Evolutionary conservation across 2,329 filamentous ascomycete genomes (phyloP).

Genomic region (Monilinia vaccinii-corymbosi): DNA sequence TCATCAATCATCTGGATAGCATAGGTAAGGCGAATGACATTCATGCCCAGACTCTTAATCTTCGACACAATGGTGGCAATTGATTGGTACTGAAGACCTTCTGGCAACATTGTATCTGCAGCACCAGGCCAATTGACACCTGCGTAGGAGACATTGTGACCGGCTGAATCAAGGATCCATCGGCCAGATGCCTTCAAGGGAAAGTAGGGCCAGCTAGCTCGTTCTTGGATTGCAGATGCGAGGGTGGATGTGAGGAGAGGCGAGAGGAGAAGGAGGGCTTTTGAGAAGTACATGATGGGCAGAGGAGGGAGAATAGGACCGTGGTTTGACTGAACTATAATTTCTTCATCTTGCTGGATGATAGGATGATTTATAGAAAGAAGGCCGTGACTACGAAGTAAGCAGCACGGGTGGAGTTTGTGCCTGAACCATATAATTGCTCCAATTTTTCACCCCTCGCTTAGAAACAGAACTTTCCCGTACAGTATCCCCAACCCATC

Average conservation of each 20-base stretch:
- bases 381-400: neutral
- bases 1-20: slow-evolving; percentile 57
- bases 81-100: slow-evolving; percentile 54
- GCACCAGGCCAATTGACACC: slow-evolving; percentile 55
- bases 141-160: slow-evolving; percentile 39
- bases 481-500: no score
- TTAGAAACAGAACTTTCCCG: neutral
- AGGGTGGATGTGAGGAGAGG: neutral
- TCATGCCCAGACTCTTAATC: slow-evolving; percentile 50
- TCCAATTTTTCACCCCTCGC: neutral
- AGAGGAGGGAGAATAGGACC: neutral
- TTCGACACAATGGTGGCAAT: slow-evolving; percentile 44
- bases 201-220: slow-evolving; percentile 1
- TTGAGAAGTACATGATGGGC: slow-evolving; percentile 3
- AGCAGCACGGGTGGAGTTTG: neutral
- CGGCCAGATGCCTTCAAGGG: slow-evolving; percentile 10
- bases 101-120: slow-evolving; percentile 54
- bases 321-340: neutral
- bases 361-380: slow-evolving; percentile 1
- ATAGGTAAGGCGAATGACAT: slow-evolving; percentile 53
- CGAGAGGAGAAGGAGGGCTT: neutral
- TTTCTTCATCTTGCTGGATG: neutral
- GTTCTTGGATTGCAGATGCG: neutral
- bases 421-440: neutral
- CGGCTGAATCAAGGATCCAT: slow-evolving; percentile 21